These are phyloP conservation scores for Candida xiaguanensis DNA, from an alignment of 805 yeast species.

Conservation along the genomic window DNA sequence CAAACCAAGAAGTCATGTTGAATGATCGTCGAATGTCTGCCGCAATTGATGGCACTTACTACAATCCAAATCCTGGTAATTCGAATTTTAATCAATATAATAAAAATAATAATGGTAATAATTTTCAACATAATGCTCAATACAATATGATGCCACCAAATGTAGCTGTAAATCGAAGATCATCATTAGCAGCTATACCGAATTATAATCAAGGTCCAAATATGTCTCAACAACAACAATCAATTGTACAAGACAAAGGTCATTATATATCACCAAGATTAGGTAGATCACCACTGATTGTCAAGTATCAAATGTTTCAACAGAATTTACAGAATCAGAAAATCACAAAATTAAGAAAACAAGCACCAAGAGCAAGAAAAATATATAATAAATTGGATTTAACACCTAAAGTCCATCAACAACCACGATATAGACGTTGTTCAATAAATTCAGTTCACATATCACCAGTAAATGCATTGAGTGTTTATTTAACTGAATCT, in stretches of 20 bases:
- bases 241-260: constrained; percentile 6
- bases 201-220: constrained; percentile 11
- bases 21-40: constrained; percentile 37
- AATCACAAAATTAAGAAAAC: constrained; percentile 18
- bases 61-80: constrained; percentile 3
- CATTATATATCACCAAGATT: constrained; percentile 14
- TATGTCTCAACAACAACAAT: constrained; percentile 8
- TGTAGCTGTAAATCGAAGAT: constrained; percentile 13
- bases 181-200: constrained; percentile 22
- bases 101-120: constrained; percentile 4
- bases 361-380: constrained; percentile 47
- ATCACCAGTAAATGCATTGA: constrained; percentile 78
- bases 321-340: constrained; percentile 22
- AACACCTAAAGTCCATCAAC: constrained; percentile 55
- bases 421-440: constrained; percentile 69
- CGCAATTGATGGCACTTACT: constrained; percentile 23
- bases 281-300: constrained; percentile 28
- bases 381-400: constrained; percentile 48
- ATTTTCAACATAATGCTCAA: not conserved
- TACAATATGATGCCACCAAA: not conserved
- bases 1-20: constrained; percentile 33
- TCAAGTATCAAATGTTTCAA: constrained; percentile 33
- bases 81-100: not conserved
- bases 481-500: constrained; percentile 72
- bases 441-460: constrained; percentile 60